Conservation (phyloP, 2,329 filamentous ascomycete species). For the Sarocladium strictum region DNA sequence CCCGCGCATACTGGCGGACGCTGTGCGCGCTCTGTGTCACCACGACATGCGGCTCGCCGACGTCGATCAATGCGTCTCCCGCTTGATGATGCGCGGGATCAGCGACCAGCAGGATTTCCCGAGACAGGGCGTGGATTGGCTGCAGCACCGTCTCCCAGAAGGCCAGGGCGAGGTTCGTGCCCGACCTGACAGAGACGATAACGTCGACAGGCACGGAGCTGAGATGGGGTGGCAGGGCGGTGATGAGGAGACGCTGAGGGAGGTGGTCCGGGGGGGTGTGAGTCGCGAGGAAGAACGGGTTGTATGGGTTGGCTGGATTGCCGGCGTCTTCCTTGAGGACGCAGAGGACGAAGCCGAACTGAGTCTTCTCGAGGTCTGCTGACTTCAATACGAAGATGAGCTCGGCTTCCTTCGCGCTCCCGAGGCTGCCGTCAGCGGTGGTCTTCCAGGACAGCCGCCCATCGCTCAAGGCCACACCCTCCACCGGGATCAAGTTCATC, state of each 20-base stretch:
- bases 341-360: constrained; percentile 24
- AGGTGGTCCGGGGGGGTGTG: constrained; percentile 30
- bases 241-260: constrained; percentile 29
- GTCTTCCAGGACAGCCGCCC: constrained; percentile 22
- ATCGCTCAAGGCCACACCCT: constrained; percentile 14
- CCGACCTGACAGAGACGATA: constrained; percentile 62
- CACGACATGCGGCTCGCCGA: constrained; percentile 33
- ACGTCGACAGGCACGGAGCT: constrained; percentile 42
- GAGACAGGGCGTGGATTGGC: constrained; percentile 46
- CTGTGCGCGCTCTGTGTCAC: constrained; percentile 58
- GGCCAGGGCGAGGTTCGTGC: constrained; percentile 47
- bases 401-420: constrained; percentile 14
- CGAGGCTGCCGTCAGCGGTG: constrained; percentile 13
- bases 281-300: constrained; percentile 19
- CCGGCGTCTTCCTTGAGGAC: constrained; percentile 30
- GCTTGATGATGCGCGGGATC: neutral
- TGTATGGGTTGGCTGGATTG: constrained; percentile 13
- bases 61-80: neutral
- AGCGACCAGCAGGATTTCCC: constrained; percentile 6
- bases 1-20: constrained; percentile 55
- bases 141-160: constrained; percentile 52
- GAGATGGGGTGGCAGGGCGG: constrained; percentile 33
- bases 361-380: neutral
- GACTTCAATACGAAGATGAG: constrained; percentile 22
- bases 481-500: constrained; percentile 7